These are phyloP conservation scores for Picea glauca DNA, from an alignment of 75 land plant species.

Conservation along the genomic window DNA sequence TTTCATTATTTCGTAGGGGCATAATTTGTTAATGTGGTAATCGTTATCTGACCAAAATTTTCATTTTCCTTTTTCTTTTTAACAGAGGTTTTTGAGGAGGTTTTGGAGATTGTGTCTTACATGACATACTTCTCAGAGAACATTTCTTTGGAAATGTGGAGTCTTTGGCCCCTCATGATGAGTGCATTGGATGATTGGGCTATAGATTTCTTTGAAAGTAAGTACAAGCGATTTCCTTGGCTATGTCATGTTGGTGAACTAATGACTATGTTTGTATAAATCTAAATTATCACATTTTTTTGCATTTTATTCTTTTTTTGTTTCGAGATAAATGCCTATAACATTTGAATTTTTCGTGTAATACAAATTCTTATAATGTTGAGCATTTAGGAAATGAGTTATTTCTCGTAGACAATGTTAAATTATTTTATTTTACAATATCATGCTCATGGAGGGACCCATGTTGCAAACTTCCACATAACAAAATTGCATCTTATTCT, in stretches of 20 bases:
- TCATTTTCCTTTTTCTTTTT: neutral
- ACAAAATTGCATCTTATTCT: too few relatives aligned
- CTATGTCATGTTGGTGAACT: neutral
- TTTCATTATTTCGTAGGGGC: neutral
- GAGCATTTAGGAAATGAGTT: too few relatives aligned
- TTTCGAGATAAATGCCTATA: too few relatives aligned
- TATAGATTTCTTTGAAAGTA: constrained; percentile 96
- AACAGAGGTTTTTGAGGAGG: constrained; percentile 99
- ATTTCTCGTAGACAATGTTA: too few relatives aligned
- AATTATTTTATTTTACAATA: too few relatives aligned
- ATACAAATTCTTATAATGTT: too few relatives aligned
- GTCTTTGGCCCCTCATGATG: constrained; percentile 95
- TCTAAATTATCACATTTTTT: neutral
- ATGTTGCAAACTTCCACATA: too few relatives aligned
- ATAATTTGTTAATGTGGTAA: neutral
- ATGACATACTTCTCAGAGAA: constrained; percentile 95
- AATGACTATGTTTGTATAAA: neutral
- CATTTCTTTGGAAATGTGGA: constrained; percentile 97
- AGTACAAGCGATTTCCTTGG: constrained; percentile 8
- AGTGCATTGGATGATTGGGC: constrained; percentile 95
- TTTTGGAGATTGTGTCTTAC: constrained; percentile 96
- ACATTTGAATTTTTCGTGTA: too few relatives aligned
- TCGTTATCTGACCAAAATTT: neutral
- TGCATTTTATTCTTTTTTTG: neutral
- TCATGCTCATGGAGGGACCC: too few relatives aligned